Evolutionary conservation across 1,284 basidiomycete genomes (phyloP).

Genomic region (Macrocystidia cucumis): DNA sequence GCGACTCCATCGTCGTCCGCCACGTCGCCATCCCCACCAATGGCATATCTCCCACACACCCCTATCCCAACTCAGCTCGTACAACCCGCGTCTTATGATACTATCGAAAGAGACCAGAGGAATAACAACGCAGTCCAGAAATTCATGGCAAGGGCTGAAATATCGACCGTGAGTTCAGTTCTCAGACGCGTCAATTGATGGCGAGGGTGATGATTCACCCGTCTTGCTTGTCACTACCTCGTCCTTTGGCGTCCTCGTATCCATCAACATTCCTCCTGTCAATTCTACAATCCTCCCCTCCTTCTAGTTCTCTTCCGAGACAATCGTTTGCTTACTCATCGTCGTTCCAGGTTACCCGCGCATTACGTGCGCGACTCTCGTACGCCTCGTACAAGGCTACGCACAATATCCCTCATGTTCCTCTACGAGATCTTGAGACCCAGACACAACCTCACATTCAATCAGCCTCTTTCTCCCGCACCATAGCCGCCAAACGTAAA

Average conservation of each 20-base stretch:
- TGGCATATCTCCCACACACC: slow-evolving; percentile 42
- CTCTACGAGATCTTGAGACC: slow-evolving; percentile 63
- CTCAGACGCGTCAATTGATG: slow-evolving; percentile 37
- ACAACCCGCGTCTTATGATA: slow-evolving; percentile 27
- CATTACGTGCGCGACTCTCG: slow-evolving; percentile 64
- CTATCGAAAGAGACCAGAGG: slow-evolving; percentile 45
- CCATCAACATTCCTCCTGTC: neutral
- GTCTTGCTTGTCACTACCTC: neutral
- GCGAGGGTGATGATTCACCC: slow-evolving; percentile 1
- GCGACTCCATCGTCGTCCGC: slow-evolving; percentile 69
- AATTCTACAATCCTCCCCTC: slow-evolving; percentile 2
- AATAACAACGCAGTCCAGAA: slow-evolving; percentile 62
- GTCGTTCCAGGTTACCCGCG: slow-evolving; percentile 61
- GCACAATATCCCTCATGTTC: slow-evolving; percentile 57
- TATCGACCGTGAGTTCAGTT: slow-evolving; percentile 58
- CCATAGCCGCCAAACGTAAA: slow-evolving; percentile 52
- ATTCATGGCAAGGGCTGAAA: slow-evolving; percentile 65
- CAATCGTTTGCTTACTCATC: slow-evolving; percentile 27
- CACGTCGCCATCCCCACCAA: slow-evolving; percentile 69
- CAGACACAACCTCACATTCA: slow-evolving; percentile 36
- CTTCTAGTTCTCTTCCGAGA: slow-evolving; percentile 16
- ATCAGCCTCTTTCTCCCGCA: slow-evolving; percentile 34
- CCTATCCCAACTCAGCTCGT: slow-evolving; percentile 29
- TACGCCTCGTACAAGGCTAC: slow-evolving; percentile 77
- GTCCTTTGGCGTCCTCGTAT: slow-evolving; percentile 3